Conservation (phyloP, 2,329 filamentous ascomycete species). For the Akanthomyces lecanii region DNA sequence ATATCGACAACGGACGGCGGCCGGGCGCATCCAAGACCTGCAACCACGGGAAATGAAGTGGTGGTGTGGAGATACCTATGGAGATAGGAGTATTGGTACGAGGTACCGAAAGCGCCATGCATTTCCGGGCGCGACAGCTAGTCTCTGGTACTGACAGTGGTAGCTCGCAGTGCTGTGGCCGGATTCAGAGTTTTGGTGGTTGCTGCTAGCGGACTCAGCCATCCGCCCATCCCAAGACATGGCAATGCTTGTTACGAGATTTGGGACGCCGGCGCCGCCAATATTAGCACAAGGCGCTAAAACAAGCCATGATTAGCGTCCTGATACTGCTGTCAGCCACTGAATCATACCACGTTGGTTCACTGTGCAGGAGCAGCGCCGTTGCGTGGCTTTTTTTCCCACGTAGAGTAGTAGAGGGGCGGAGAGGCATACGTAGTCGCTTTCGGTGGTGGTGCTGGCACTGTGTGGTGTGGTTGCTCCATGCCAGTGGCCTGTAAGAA, state of each 20-base stretch:
- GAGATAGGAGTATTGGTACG: background rate
- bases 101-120: background rate
- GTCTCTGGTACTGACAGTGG: background rate
- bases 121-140: background rate
- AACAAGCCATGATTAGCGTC: background rate
- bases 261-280: background rate
- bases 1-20: background rate
- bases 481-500: background rate
- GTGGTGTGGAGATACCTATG: background rate
- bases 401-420: background rate
- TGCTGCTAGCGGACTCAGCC: background rate
- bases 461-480: background rate
- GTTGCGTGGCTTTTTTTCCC: background rate
- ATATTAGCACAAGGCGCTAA: background rate
- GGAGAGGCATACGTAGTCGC: background rate
- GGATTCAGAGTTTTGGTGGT: no score
- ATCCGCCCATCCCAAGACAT: background rate
- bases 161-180: background rate
- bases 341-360: slow-evolving; percentile 10
- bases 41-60: background rate
- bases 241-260: background rate
- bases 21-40: background rate
- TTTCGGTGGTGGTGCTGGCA: background rate
- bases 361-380: background rate
- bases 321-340: background rate